Base-by-base conservation (phyloP, 2,329 filamentous ascomycete species). In the Alternaria viburni region DNA sequence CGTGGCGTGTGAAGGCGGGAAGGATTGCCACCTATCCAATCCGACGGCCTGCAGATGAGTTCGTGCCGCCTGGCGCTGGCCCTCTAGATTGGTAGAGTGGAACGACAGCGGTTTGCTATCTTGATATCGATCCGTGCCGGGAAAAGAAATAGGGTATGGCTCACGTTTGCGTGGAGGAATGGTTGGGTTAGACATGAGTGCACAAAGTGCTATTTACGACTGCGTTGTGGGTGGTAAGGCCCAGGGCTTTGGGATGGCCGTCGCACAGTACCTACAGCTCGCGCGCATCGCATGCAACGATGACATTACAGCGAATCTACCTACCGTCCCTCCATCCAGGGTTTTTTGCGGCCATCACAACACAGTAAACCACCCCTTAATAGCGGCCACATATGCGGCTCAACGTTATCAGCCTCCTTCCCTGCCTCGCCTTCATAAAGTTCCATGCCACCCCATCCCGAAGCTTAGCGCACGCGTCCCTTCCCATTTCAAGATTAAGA, bases 301-400 rank as follows among this genome's bases (percentile, higher is more conserved):
- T 23, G 49, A 23, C 28, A 36, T 51, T 36, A 1, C 49, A 23
- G 28, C 21, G 15, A 23, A 23, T 32, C 47, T 51, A 32, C 19
- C 47, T 51, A 32, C 47, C 13, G 26, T 51, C 47, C 17, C 17
- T 30, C 47, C 12, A 21, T 21, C 32, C 49, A 23, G 19, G 49
- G 17, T 36, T 17, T 19, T 13, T 28, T 28, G 21, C 28, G 15
- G 21, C 15, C n/a, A 26, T 19, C n/a, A 43, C 12, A 28, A 43
- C 36, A 36, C 9, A 21, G 32, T 41, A 41, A 41, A 19, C 23
- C 36, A 19, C 30, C 50, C 25, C 17, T 32, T 41, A 23, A 45
- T 52, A 36, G 64, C 64, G 64, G 61, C 61, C 61, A 62, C 56
- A 46, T 56, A 69, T 72, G 68, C 67, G 69, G 69, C 69, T 70